Evolutionary conservation across 495 filamentous ascomycete genomes (phyloP).

Genomic region (Cercophora samala): DNA sequence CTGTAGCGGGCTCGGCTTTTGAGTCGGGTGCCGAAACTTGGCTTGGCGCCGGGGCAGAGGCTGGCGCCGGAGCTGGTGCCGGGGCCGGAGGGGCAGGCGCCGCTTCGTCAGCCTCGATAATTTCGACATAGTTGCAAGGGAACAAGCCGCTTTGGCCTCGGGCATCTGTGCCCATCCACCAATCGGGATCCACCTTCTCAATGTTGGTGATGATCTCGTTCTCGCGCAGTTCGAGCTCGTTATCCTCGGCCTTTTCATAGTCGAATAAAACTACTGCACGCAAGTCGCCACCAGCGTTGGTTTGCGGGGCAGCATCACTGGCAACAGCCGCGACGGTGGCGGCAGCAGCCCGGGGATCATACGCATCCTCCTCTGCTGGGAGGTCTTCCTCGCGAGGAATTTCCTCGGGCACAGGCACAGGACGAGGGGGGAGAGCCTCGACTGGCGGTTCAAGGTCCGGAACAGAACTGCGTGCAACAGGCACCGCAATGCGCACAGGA

Average conservation of each 20-base stretch:
- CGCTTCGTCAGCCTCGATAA: constrained; percentile 58
- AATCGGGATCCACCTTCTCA: constrained; percentile 95
- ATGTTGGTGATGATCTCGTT: constrained; percentile 91
- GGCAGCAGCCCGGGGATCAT: constrained; percentile 63
- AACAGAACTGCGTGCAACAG: constrained; percentile 63
- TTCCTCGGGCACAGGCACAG: constrained; percentile 52
- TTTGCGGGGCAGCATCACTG: constrained; percentile 17
- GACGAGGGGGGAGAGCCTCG: constrained; percentile 45
- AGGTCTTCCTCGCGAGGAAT: constrained; percentile 62
- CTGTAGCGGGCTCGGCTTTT: constrained; percentile 31
- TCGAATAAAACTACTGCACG: constrained; percentile 85
- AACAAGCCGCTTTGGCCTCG: constrained; percentile 84
- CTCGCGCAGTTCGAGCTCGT: constrained; percentile 89
- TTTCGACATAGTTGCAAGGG: constrained; percentile 93
- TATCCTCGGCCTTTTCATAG: constrained; percentile 95
- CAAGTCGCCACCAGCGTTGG: constrained; percentile 48
- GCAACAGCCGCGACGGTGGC: constrained; percentile 45
- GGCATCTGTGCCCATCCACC: constrained; percentile 91
- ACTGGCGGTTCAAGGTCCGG: constrained; percentile 52
- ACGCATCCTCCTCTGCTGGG: constrained; percentile 57
- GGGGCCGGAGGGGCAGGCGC: constrained; percentile 30
- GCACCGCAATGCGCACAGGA: constrained; percentile 84
- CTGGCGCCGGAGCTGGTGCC: constrained; percentile 27
- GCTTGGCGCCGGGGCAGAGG: constrained; percentile 34
- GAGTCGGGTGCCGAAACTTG: constrained; percentile 19